phyloP scores from a whole-genome alignment of 768 basidiomycete species.

The Boletus rubroflammeus region DNA sequence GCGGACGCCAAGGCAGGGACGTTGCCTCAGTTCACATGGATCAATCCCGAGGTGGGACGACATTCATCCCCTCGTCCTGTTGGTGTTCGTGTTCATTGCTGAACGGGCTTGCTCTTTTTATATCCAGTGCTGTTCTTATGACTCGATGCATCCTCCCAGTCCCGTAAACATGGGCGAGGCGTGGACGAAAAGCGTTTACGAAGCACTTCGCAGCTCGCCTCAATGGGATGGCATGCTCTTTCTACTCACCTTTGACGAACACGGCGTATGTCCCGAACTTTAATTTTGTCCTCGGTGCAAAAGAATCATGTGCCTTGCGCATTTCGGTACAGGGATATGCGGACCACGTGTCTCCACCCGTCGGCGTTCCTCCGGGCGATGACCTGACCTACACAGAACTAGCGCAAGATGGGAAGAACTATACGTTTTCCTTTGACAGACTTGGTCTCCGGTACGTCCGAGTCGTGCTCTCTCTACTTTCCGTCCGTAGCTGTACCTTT shows the following conservation, averaged over 20 bases:
- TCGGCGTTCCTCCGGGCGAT: slow-evolving; percentile 22
- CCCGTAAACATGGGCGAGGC: slow-evolving; percentile 26
- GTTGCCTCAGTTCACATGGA: slow-evolving; percentile 26
- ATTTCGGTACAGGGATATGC: slow-evolving; percentile 19
- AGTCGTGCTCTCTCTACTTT: background rate
- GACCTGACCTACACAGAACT: slow-evolving; percentile 22
- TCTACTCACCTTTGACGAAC: slow-evolving; percentile 26
- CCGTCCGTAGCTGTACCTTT: background rate
- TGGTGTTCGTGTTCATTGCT: background rate
- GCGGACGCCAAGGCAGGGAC: slow-evolving; percentile 20
- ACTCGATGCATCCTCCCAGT: slow-evolving; percentile 28
- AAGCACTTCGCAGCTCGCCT: slow-evolving; percentile 23
- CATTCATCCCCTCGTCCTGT: too few relatives aligned
- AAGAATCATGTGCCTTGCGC: background rate
- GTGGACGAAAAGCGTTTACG: slow-evolving; percentile 23
- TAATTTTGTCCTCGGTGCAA: background rate
- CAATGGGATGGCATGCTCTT: slow-evolving; percentile 22
- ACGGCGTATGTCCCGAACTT: slow-evolving; percentile 14
- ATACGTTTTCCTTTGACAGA: slow-evolving; percentile 23
- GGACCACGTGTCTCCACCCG: slow-evolving; percentile 22
- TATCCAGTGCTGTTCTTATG: slow-evolving; percentile 20
- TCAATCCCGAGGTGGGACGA: slow-evolving; percentile 25
- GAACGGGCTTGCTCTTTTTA: background rate
- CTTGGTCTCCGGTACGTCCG: slow-evolving; percentile 22
- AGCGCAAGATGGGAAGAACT: slow-evolving; percentile 15